These are phyloP conservation scores for Xylaria sp. DNA, from an alignment of 2,329 filamentous ascomycete species.

Conservation along the genomic window DNA sequence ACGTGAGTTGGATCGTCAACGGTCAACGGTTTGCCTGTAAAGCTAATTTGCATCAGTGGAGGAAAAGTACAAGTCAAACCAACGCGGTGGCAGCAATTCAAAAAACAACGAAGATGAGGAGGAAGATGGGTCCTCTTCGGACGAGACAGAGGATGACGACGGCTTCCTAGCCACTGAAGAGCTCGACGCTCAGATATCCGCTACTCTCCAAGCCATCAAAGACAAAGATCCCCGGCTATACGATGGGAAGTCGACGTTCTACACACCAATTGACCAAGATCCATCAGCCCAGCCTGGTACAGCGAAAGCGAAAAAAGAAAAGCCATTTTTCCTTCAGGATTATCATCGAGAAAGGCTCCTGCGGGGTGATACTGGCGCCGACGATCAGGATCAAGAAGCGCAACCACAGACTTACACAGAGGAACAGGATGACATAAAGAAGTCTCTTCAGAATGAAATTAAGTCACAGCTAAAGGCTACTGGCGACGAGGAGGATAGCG, in stretches of 20 bases:
- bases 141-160: slow-evolving; percentile 90
- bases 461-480: slow-evolving; percentile 69
- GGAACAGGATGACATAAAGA: slow-evolving; percentile 87
- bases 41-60: slow-evolving; percentile 71
- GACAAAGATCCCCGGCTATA: slow-evolving; percentile 93
- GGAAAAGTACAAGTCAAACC: slow-evolving; percentile 76
- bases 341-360: slow-evolving; percentile 94
- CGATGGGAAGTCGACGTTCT: slow-evolving; percentile 83
- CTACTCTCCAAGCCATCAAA: slow-evolving; percentile 86
- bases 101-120: slow-evolving; percentile 64
- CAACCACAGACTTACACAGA: slow-evolving; percentile 80
- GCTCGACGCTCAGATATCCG: slow-evolving; percentile 87
- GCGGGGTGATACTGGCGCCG: slow-evolving; percentile 71
- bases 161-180: slow-evolving; percentile 87
- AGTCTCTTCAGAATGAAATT: slow-evolving; percentile 82
- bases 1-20: slow-evolving; percentile 58
- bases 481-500: slow-evolving; percentile 59
- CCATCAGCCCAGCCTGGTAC: slow-evolving; percentile 44
- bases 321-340: slow-evolving; percentile 86
- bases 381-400: slow-evolving; percentile 65
- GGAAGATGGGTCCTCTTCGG: slow-evolving; percentile 74
- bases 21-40: slow-evolving; percentile 8
- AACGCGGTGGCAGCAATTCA: slow-evolving; percentile 55
- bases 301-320: slow-evolving; percentile 72
- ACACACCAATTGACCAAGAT: slow-evolving; percentile 69